Conservation (phyloP, 495 filamentous ascomycete species). For the Pyrenopolyporus hunteri region DNA sequence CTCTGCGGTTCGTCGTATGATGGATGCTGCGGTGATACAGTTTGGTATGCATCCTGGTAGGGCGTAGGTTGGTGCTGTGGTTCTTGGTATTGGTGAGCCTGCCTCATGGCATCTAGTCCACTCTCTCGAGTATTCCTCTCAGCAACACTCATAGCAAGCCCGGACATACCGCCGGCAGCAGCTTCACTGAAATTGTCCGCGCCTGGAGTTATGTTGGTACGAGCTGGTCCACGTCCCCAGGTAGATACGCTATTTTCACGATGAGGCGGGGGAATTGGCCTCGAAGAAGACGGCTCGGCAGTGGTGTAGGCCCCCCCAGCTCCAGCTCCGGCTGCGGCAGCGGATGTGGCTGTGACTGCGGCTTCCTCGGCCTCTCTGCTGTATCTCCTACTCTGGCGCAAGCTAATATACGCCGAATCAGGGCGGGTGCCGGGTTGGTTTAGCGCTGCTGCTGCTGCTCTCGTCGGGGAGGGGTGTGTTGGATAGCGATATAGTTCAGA, state of each 20-base stretch:
- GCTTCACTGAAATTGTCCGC: slow-evolving; percentile 75
- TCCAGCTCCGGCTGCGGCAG: not conserved
- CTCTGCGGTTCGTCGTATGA: slow-evolving; percentile 30
- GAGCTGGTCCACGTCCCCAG: slow-evolving; percentile 46
- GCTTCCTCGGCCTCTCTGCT: slow-evolving; percentile 38
- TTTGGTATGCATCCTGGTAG: slow-evolving; percentile 38
- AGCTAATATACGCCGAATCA: slow-evolving; percentile 49
- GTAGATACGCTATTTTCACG: slow-evolving; percentile 37
- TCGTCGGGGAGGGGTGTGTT: slow-evolving; percentile 32
- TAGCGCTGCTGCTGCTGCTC: too few relatives aligned
- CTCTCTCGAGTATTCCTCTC: slow-evolving; percentile 74
- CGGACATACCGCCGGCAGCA: slow-evolving; percentile 76
- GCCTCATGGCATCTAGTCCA: slow-evolving; percentile 70
- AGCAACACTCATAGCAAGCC: slow-evolving; percentile 75
- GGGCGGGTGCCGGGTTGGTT: slow-evolving; percentile 48
- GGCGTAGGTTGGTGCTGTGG: slow-evolving; percentile 26
- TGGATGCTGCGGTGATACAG: slow-evolving; percentile 43
- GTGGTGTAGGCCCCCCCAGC: slow-evolving; percentile 9
- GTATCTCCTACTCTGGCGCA: slow-evolving; percentile 47
- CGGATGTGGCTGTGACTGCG: not conserved
- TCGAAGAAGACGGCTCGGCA: slow-evolving; percentile 33
- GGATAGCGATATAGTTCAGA: slow-evolving; percentile 30
- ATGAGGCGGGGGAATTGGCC: slow-evolving; percentile 36
- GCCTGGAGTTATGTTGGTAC: slow-evolving; percentile 70
- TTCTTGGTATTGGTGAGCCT: slow-evolving; percentile 45